phyloP scores from a whole-genome alignment of 1,284 basidiomycete species.

The Vanrija sp. region DNA sequence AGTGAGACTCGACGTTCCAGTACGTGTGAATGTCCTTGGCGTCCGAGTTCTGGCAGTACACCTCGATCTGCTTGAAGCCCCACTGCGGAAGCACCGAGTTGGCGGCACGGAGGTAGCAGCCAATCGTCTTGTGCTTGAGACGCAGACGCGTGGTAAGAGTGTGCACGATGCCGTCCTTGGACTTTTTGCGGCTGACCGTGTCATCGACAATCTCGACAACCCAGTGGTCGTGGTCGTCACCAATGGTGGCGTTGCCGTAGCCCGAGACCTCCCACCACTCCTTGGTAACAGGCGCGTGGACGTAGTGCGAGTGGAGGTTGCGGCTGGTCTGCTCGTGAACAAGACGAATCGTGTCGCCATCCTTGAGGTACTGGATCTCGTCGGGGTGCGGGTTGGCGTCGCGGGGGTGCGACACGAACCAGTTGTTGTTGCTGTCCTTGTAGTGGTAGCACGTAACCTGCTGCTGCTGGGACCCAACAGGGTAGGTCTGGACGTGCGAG shows the following conservation, averaged over 20 bases:
- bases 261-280: conserved; percentile 87
- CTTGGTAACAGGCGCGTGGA: conserved; percentile 86
- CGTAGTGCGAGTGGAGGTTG: conserved; percentile 87
- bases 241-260: conserved; percentile 82
- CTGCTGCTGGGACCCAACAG: conserved; percentile 87
- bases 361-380: conserved; percentile 63
- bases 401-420: conserved; percentile 64
- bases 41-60: conserved; percentile 86
- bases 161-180: conserved; percentile 65
- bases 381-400: conserved; percentile 52
- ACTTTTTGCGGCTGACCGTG: conserved; percentile 53
- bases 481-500: conserved; percentile 92
- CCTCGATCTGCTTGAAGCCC: conserved; percentile 99
- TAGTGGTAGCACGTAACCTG: conserved; percentile 99
- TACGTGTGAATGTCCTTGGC: conserved; percentile 80
- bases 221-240: conserved; percentile 90
- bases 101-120: conserved; percentile 86
- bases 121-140: conserved; percentile 70
- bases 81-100: conserved; percentile 90
- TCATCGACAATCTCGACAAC: conserved; percentile 92
- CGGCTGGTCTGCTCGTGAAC: conserved; percentile 75
- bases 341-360: conserved; percentile 78
- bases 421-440: conserved; percentile 97
- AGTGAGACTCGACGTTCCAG: conserved; percentile 98
- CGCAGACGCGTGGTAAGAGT: conserved; percentile 85